Evolutionary conservation across 805 yeast genomes (phyloP), one percentile per base, ranked within the genome.

Genomic region (Sugiyamaella americana): DNA sequence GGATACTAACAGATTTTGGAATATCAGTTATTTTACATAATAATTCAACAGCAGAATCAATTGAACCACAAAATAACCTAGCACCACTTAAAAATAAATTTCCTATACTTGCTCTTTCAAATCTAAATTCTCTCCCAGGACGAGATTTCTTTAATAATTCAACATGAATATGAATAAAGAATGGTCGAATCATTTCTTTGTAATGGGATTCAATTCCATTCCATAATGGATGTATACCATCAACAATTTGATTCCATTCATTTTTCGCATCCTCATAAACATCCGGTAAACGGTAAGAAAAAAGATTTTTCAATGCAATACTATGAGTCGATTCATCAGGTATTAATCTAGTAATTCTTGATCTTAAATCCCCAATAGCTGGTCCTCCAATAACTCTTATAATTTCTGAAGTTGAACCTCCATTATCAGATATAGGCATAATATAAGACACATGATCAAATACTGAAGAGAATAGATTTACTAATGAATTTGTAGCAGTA

Each of bases 321-420:
- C 29, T 34, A 2, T 66, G 61, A 16, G 70, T 61, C 30, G 75
- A 51, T 22, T 72, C 67, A 11, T 44, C 42, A 1, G 87, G 83
- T 30, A 87, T 82, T 48, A 89, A 65, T 45, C 89, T 66, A 0
- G 87, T 84, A 23, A 88, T 72, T 47, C 98, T 65, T 0, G 95
- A 86, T 41, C 97, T 68, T 2, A 89, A 73, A 60, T 89, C 98
- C 1, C 98, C 98, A 45, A 89, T 87, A 0, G 97, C 96, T 2
- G 96, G 95, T 0, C 98, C 97, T 1, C 96, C 96, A 16, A 89
- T 71, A 1, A 87, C 86, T 11, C 96, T 67, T 4, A 88, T 72
- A 20, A 89, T 75, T 64, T 89, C 97, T 22, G 94, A 82, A 0
- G 96, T 87, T 1, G 96, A 88, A 0, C 97, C 97, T 16, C 98